Evolutionary conservation across 768 basidiomycete species (phyloP), one percentile per base, ranked within the genome.

Genomic region (Leucogyrophana mollusca): DNA sequence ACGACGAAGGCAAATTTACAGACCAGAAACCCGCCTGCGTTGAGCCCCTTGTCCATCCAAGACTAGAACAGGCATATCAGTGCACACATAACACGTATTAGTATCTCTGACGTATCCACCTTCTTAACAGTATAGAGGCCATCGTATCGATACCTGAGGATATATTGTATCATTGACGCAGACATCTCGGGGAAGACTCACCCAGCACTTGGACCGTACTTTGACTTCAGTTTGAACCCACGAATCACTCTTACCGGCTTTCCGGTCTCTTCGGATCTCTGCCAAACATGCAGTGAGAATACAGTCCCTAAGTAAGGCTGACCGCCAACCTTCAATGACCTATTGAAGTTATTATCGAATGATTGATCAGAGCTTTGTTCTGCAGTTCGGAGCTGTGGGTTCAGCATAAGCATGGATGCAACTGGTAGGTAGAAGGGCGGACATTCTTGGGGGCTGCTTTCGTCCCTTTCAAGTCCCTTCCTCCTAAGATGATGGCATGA

Each of bases 1-100:
- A 90, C 90, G 69, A 87, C 82, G 62, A 96, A 88, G 0, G 84
- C 81, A 57, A 79, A 94, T 61, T 91, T 89, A 71, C 93, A 95
- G 20, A 96, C 90, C 27, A 83, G 70, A 59, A 78, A 85, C 1
- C 89, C 87, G 32, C 80, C 72, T 0, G 73, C 62, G 54, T 87
- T 85, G 34, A 85, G 59, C 0, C 93, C 92, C 49, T 69, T 71
- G 52, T 85, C 89, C 63, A 76, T 76, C 88, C 87, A 91, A 4
- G 82, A 84, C 82, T 89, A 52, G 6, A 27, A 2, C 20, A 46
- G 10, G 6, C 14, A 44, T 18, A 3, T 9, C 14, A 24, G 41
- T 11, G 36, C 34, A 16, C 22, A 32, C 13, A 3, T 24, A 18
- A 9, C 23, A 13, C n/a, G 9, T 18, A 52, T 10, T 32, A 3